phyloP scores from a whole-genome alignment of 2,329 filamentous ascomycete genomes.

The Trichoderma aggressivum region DNA sequence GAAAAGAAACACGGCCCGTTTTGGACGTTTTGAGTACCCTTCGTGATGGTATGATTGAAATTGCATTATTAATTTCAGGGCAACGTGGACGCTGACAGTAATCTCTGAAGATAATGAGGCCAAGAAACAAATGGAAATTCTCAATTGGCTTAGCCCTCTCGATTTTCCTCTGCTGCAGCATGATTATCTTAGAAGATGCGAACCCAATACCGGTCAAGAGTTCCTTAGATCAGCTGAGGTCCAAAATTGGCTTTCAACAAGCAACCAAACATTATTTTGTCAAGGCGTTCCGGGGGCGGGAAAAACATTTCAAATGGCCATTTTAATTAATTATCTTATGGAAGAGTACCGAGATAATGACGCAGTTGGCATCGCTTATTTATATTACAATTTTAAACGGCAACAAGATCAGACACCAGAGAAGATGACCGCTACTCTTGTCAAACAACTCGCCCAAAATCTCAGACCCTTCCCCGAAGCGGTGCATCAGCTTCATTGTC shows the following conservation, averaged over 20 bases:
- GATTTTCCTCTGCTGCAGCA: background rate
- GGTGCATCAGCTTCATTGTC: background rate
- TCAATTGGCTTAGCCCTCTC: background rate
- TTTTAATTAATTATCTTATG: background rate
- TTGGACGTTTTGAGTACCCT: background rate
- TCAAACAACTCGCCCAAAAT: background rate
- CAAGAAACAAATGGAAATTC: background rate
- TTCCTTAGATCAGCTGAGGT: background rate
- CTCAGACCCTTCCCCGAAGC: background rate
- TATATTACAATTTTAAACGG: background rate
- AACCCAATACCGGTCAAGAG: background rate
- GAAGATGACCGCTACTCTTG: background rate
- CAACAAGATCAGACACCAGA: background rate
- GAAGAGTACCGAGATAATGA: background rate
- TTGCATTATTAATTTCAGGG: background rate
- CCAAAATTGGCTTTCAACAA: background rate
- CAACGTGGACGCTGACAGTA: too few species aligned
- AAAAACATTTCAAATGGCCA: background rate
- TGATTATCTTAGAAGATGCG: background rate
- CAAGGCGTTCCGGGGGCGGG: background rate
- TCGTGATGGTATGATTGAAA: background rate
- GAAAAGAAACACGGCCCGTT: too few species aligned
- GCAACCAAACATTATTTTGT: background rate
- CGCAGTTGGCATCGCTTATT: background rate
- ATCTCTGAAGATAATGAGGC: background rate